Evolutionary conservation across 108 stramenopile species (phyloP).

Genomic region (Fragilariopsis cylindrus): DNA sequence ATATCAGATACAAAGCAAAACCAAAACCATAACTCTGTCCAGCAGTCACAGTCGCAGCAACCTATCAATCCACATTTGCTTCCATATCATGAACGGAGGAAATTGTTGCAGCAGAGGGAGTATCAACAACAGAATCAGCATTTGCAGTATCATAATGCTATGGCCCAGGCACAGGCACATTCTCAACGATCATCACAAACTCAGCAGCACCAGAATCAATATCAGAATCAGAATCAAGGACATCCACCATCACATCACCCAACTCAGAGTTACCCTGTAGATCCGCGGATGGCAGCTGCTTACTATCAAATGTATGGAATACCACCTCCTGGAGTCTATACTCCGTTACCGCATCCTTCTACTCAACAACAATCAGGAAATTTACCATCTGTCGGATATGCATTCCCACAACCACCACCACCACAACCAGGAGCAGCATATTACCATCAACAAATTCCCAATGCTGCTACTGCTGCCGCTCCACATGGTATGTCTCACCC

Average conservation of each 20-base stretch:
- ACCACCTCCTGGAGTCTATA: slow-evolving; percentile 1
- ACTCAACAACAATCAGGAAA: neutral
- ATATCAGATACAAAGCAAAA: neutral
- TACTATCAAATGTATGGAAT: slow-evolving; percentile 29
- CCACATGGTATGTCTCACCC: neutral
- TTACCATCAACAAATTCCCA: neutral
- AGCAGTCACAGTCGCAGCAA: neutral
- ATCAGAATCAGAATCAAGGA: slow-evolving; percentile 19
- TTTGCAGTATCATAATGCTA: slow-evolving; percentile 8
- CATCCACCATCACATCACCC: slow-evolving; percentile 30
- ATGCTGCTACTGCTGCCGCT: neutral
- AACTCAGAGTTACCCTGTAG: slow-evolving; percentile 16
- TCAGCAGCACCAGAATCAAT: slow-evolving; percentile 30
- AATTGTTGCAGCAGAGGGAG: slow-evolving; percentile 37
- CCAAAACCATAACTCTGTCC: slow-evolving; percentile 1
- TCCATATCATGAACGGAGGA: slow-evolving; percentile 57
- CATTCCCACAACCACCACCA: slow-evolving; percentile 18
- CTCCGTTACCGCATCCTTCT: neutral
- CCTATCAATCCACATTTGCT: slow-evolving; percentile 42
- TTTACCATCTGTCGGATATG: slow-evolving; percentile 5
- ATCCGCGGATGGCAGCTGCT: slow-evolving; percentile 13
- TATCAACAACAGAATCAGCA: slow-evolving; percentile 30
- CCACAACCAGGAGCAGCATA: slow-evolving; percentile 2
- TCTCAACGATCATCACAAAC: slow-evolving; percentile 17
- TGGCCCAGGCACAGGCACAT: slow-evolving; percentile 4